These are phyloP conservation scores for Diaporthe capsici DNA, from an alignment of 2,329 filamentous ascomycete genomes.

Conservation along the genomic window DNA sequence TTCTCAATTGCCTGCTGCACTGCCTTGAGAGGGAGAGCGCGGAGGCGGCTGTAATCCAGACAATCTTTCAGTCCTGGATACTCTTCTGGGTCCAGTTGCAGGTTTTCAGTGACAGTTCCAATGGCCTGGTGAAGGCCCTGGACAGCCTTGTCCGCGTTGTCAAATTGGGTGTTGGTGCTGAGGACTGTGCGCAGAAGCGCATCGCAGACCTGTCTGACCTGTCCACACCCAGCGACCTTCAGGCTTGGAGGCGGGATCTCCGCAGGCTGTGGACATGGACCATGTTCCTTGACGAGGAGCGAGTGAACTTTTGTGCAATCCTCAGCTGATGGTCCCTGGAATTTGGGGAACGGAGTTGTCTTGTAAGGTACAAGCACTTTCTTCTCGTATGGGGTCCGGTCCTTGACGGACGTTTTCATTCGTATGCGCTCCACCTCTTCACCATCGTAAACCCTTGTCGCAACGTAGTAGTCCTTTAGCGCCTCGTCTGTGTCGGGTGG, in stretches of 20 bases:
- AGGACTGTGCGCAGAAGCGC: conserved; percentile 67
- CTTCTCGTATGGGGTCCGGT: conserved; percentile 36
- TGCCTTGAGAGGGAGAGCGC: conserved; percentile 68
- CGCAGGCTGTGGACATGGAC: conserved; percentile 74
- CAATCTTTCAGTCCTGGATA: conserved; percentile 36
- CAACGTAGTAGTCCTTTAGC: neutral
- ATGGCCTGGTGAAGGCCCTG: conserved; percentile 61
- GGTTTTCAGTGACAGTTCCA: conserved; percentile 36
- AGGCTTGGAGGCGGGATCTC: conserved; percentile 78
- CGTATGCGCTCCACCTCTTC: conserved; percentile 26
- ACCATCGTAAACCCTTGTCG: neutral
- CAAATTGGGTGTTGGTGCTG: conserved; percentile 65
- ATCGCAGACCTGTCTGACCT: conserved; percentile 69
- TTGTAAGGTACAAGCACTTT: conserved; percentile 34
- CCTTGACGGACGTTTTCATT: conserved; percentile 17
- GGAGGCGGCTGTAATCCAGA: conserved; percentile 80
- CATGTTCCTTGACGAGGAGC: conserved; percentile 76
- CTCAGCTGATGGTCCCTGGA: conserved; percentile 73
- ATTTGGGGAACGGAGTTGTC: conserved; percentile 75
- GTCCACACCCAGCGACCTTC: conserved; percentile 76
- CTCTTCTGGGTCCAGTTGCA: conserved; percentile 12
- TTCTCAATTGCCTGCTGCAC: conserved; percentile 78
- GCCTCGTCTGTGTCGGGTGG: neutral
- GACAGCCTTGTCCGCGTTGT: conserved; percentile 74
- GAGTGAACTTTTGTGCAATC: conserved; percentile 79